A percentile compares a stretch with the other conserved stretches of the same genome.
Evolutionary conservation across 805 yeast species (phyloP).

Genomic region (Yamadazyma ubonensis): DNA sequence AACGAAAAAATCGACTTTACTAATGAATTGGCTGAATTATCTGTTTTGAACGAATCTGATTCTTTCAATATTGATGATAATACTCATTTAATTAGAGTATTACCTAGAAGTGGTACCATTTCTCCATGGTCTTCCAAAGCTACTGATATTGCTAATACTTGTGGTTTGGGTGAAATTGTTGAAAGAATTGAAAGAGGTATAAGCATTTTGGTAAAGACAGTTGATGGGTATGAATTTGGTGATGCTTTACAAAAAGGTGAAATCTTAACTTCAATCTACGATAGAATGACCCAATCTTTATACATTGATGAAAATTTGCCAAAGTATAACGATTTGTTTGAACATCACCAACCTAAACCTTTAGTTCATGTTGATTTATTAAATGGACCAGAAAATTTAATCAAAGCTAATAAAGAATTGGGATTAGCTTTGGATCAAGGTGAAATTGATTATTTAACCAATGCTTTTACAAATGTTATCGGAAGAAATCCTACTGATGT

Average conservation of each 20-base stretch:
- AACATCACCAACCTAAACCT: slow-evolving; percentile 78
- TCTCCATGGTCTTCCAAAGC: slow-evolving; percentile 99
- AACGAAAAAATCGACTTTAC: slow-evolving; percentile 38
- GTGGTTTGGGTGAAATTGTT: slow-evolving; percentile 71
- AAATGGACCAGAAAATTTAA: slow-evolving; percentile 54
- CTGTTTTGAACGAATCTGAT: slow-evolving; percentile 15
- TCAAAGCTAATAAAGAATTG: slow-evolving; percentile 73
- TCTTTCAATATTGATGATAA: slow-evolving; percentile 4
- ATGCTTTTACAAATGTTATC: slow-evolving; percentile 72
- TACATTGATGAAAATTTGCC: slow-evolving; percentile 62
- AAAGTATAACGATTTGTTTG: slow-evolving; percentile 65
- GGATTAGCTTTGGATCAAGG: slow-evolving; percentile 95
- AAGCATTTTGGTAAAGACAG: slow-evolving; percentile 67
- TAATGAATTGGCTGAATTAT: slow-evolving; percentile 35
- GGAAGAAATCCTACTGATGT: slow-evolving; percentile 96
- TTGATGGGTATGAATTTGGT: slow-evolving; percentile 61
- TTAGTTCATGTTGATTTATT: slow-evolving; percentile 70
- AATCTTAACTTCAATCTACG: slow-evolving; percentile 71
- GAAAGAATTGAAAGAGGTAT: slow-evolving; percentile 91
- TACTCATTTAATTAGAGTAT: slow-evolving; percentile 60
- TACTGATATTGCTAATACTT: slow-evolving; percentile 85
- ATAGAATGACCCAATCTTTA: slow-evolving; percentile 89
- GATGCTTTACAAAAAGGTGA: slow-evolving; percentile 49
- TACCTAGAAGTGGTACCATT: slow-evolving; percentile 94
- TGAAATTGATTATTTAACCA: slow-evolving; percentile 83